These are phyloP conservation scores for Osmanthus fragrans DNA, from an alignment of 257 asterid genomes.

Conservation along the genomic window DNA sequence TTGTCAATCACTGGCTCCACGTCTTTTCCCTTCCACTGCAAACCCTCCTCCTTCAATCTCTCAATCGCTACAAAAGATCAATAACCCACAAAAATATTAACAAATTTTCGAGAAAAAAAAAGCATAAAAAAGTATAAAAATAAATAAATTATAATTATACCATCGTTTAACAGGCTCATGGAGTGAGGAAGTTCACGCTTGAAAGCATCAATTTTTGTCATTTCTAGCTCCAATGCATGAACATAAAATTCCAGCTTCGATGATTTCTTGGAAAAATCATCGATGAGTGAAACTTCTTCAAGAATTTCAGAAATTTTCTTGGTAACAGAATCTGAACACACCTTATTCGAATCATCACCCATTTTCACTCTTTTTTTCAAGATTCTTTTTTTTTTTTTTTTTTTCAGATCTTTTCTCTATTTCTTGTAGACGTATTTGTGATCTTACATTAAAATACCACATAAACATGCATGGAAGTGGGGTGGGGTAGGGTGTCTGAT, in stretches of 20 bases:
- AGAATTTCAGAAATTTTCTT: conserved; percentile 32
- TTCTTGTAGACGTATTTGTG: neutral
- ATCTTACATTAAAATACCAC: neutral
- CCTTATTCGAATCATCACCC: conserved; percentile 29
- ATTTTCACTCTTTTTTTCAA: neutral
- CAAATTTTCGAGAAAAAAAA: neutral
- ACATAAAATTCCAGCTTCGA: conserved; percentile 23
- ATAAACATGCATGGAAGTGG: neutral
- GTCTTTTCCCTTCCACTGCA: conserved; percentile 20
- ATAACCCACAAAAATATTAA: neutral
- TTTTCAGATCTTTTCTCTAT: neutral
- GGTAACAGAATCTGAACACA: conserved; percentile 22
- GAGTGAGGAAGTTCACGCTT: conserved; percentile 42
- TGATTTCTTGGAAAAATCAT: conserved; percentile 26
- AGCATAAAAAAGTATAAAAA: neutral
- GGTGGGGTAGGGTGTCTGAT: neutral
- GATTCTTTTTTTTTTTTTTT: neutral
- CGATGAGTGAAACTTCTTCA: conserved; percentile 28
- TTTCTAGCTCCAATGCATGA: conserved; percentile 33
- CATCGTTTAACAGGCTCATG: conserved; percentile 37
- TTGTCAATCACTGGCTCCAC: conserved; percentile 26
- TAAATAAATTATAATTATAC: conserved; percentile 12
- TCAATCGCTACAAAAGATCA: conserved; percentile 33
- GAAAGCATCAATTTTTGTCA: conserved; percentile 32
- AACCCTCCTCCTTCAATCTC: conserved; percentile 32